Evolutionary conservation across 352 stramenopile species (phyloP).

Genomic region (Pythium plurisporium): DNA sequence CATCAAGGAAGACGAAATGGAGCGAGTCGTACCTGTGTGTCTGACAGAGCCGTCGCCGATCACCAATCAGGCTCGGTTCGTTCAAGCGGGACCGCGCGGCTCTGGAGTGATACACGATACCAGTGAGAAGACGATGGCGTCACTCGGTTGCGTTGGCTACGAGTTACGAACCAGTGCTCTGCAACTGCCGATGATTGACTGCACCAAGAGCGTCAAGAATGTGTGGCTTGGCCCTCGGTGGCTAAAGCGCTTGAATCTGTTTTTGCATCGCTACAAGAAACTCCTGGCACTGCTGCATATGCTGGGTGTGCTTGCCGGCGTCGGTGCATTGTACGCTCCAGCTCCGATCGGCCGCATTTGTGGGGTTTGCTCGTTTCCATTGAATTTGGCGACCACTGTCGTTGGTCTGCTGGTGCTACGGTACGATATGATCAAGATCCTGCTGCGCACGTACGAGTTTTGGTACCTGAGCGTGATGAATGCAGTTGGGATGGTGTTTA

Average conservation of each 20-base stretch:
- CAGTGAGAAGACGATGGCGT: no score
- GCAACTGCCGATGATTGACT: conserved; percentile 7
- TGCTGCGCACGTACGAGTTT: conserved; percentile 14
- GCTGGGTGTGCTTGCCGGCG: neutral
- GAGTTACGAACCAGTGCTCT: conserved; percentile 2
- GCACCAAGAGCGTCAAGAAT: conserved; percentile 16
- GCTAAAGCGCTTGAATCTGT: conserved; percentile 1
- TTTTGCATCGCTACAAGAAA: conserved; percentile 7
- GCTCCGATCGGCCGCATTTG: neutral
- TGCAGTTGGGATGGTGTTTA: neutral
- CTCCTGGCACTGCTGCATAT: neutral
- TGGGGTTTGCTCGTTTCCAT: neutral
- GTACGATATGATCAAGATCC: conserved; percentile 8
- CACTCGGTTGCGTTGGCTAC: no score
- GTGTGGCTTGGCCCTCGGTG: neutral
- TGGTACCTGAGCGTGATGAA: neutral
- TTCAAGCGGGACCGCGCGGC: no score
- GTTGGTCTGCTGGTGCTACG: conserved; percentile 1
- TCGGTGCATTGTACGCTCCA: neutral
- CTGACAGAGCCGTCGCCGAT: no score
- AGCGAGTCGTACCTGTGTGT: no score
- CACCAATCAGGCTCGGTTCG: no score
- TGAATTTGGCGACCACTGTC: neutral
- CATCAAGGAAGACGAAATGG: no score
- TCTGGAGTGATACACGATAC: no score